These are phyloP conservation scores for Pyrrhoderma noxium DNA, from an alignment of 1,284 basidiomycete genomes.

Conservation along the genomic window DNA sequence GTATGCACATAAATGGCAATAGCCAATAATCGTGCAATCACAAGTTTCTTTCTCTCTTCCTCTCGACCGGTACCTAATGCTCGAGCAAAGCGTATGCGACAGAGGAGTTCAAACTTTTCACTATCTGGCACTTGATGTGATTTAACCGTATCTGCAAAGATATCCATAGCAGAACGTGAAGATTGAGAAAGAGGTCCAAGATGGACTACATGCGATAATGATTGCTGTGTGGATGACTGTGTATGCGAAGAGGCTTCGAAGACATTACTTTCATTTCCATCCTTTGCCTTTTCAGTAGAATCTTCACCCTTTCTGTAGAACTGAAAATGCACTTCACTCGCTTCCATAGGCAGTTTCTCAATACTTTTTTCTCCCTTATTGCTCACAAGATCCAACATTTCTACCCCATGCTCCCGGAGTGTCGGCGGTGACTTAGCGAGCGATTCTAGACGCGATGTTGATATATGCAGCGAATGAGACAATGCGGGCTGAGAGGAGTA, in stretches of 20 bases:
- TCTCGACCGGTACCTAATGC: slow-evolving; percentile 54
- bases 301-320: slow-evolving; percentile 57
- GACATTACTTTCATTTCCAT: slow-evolving; percentile 28
- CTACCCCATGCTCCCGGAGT: slow-evolving; percentile 65
- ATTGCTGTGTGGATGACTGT: background rate
- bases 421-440: slow-evolving; percentile 70
- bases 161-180: slow-evolving; percentile 58
- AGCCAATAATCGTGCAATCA: slow-evolving; percentile 77
- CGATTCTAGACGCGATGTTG: slow-evolving; percentile 63
- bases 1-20: slow-evolving; percentile 88
- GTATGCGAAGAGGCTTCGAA: slow-evolving; percentile 30
- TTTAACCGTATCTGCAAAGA: slow-evolving; percentile 71
- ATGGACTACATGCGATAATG: slow-evolving; percentile 42
- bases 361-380: slow-evolving; percentile 44
- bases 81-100: slow-evolving; percentile 77
- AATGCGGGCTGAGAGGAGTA: slow-evolving; percentile 81
- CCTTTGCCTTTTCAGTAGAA: slow-evolving; percentile 35
- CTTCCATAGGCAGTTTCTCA: slow-evolving; percentile 56
- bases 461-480: slow-evolving; percentile 69
- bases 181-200: slow-evolving; percentile 55
- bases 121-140: slow-evolving; percentile 70
- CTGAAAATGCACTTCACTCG: slow-evolving; percentile 67
- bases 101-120: slow-evolving; percentile 87
- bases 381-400: slow-evolving; percentile 60
- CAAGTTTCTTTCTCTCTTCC: slow-evolving; percentile 69